Evolutionary conservation across 164 flowering plant species (phyloP).

Genomic region (Stephania yunnanensis): DNA sequence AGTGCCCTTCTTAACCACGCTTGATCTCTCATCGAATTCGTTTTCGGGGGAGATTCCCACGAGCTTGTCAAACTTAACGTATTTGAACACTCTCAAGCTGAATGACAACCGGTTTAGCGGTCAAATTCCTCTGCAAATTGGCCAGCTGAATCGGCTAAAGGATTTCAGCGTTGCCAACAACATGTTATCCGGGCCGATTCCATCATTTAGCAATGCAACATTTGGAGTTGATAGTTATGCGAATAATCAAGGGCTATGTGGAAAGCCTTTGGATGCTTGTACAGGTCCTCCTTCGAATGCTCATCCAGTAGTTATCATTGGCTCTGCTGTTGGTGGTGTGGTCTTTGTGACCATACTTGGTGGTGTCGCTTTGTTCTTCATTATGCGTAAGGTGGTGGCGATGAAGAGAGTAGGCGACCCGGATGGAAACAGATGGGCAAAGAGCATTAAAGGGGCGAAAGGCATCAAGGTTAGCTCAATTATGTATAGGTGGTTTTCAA

Average conservation of each 20-base stretch:
- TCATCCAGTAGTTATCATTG: slow-evolving; percentile 36
- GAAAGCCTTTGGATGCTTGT: slow-evolving; percentile 41
- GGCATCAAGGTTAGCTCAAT: slow-evolving; percentile 48
- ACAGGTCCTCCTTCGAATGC: slow-evolving; percentile 14
- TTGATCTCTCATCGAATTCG: slow-evolving; percentile 67
- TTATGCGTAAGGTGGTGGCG: slow-evolving; percentile 22
- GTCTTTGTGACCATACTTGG: slow-evolving; percentile 30
- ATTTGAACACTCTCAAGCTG: slow-evolving; percentile 12
- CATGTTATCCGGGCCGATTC: slow-evolving; percentile 49
- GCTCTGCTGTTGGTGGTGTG: slow-evolving; percentile 50
- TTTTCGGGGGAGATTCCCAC: slow-evolving; percentile 57
- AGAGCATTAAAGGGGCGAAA: slow-evolving; percentile 54
- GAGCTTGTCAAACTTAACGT: slow-evolving; percentile 40
- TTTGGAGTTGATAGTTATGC: slow-evolving; percentile 28
- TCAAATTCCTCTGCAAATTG: slow-evolving; percentile 45
- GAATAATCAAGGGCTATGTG: slow-evolving; percentile 62
- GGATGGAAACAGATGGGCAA: slow-evolving; percentile 85
- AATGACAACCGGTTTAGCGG: slow-evolving; percentile 29
- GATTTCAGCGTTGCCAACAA: slow-evolving; percentile 52
- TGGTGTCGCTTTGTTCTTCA: slow-evolving; percentile 30
- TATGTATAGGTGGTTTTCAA: background rate
- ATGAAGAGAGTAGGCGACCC: slow-evolving; percentile 64
- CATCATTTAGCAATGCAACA: slow-evolving; percentile 20
- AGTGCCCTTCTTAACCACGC: slow-evolving; percentile 32
- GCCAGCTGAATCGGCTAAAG: slow-evolving; percentile 40